phyloP scores from a whole-genome alignment of 2,329 filamentous ascomycete species.

The Aureobasidium lini region DNA sequence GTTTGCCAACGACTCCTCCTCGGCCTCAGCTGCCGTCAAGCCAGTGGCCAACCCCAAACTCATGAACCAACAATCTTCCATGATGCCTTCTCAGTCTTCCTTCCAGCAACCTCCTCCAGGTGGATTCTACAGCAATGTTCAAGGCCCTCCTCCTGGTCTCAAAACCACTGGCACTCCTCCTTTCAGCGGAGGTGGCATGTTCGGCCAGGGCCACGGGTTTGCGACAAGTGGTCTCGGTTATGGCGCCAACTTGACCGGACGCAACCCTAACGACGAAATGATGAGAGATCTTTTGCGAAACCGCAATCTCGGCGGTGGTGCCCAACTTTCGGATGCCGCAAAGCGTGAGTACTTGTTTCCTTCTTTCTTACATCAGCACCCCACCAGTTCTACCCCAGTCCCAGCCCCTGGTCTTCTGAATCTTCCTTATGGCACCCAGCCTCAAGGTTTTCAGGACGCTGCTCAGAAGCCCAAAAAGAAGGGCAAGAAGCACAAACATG shows the following conservation, averaged over 20 bases:
- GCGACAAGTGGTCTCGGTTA: conserved; percentile 61
- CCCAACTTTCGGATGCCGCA: conserved; percentile 69
- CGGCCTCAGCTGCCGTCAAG: conserved; percentile 58
- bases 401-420: conserved; percentile 84
- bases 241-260: conserved; percentile 44
- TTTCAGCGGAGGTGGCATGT: conserved; percentile 71
- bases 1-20: conserved; percentile 68
- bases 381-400: conserved; percentile 74
- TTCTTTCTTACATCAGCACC: conserved; percentile 83
- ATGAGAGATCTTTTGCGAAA: conserved; percentile 73
- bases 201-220: conserved; percentile 81
- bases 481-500: conserved; percentile 99
- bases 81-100: conserved; percentile 57
- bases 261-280: conserved; percentile 67
- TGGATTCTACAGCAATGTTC: conserved; percentile 76
- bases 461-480: conserved; percentile 86
- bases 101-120: conserved; percentile 47
- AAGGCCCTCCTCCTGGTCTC: conserved; percentile 86
- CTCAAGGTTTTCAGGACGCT: conserved; percentile 16
- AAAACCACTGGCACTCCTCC: conserved; percentile 94
- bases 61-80: conserved; percentile 79
- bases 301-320: conserved; percentile 45
- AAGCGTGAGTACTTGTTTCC: conserved; percentile 99
- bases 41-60: conserved; percentile 69
- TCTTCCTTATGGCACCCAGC: conserved; percentile 66